A percentile compares a stretch with the other conserved stretches of the same genome.
phyloP scores from a whole-genome alignment of 2,329 filamentous ascomycete species.

The Fusarium pininemorale region DNA sequence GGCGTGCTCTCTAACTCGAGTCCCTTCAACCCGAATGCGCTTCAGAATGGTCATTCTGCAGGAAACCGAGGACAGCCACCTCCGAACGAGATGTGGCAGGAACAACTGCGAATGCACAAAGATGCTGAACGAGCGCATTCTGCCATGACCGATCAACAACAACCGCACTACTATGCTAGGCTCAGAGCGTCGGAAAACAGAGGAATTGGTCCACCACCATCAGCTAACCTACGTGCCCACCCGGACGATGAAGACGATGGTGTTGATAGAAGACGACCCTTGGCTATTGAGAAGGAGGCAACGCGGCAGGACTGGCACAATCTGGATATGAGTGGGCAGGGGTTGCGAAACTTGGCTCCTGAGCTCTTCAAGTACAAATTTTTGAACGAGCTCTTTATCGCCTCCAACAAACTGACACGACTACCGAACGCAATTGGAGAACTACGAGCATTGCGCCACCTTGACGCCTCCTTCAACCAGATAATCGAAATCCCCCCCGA shows the following conservation, averaged over 20 bases:
- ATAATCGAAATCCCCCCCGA: slow-evolving; percentile 84
- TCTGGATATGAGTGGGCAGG: slow-evolving; percentile 95
- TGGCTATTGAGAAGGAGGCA: slow-evolving; percentile 72
- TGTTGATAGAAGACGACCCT: slow-evolving; percentile 67
- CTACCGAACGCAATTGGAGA: slow-evolving; percentile 85
- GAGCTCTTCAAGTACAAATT: slow-evolving; percentile 90
- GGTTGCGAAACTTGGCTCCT: slow-evolving; percentile 81
- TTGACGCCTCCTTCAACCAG: slow-evolving; percentile 91
- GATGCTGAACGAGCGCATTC: slow-evolving; percentile 77
- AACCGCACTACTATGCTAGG: slow-evolving; percentile 76
- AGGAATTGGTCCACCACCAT: slow-evolving; percentile 66
- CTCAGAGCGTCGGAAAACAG: slow-evolving; percentile 76
- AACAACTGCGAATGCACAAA: slow-evolving; percentile 83
- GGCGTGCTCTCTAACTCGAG: slow-evolving; percentile 69
- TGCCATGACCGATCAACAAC: slow-evolving; percentile 74
- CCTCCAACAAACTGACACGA: slow-evolving; percentile 86
- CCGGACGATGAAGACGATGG: slow-evolving; percentile 62
- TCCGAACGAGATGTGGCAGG: slow-evolving; percentile 80
- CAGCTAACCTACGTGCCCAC: slow-evolving; percentile 58
- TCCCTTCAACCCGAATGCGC: slow-evolving; percentile 62
- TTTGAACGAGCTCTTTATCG: slow-evolving; percentile 89
- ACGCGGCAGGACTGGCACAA: slow-evolving; percentile 89
- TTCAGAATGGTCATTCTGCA: slow-evolving; percentile 66
- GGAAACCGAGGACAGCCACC: slow-evolving; percentile 61
- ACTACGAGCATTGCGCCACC: slow-evolving; percentile 80